Base-by-base conservation (phyloP, 768 basidiomycete species). In the Leucocoprinus birnbaumii region DNA sequence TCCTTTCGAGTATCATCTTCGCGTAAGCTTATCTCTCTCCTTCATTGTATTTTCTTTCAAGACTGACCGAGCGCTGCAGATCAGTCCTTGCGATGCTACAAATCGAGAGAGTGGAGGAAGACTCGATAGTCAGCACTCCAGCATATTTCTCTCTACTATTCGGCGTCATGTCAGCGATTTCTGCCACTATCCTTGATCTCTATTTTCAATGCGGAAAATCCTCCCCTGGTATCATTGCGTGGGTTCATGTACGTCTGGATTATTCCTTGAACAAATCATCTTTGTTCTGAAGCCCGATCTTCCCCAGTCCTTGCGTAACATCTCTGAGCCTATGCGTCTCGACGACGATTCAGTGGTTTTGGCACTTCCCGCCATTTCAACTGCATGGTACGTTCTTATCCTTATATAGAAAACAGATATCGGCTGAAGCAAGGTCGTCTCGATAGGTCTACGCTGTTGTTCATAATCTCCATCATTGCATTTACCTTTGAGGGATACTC, bases 181-280 rank as follows among this genome's bases (percentile, higher is more conserved):
- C 42, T 16, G 51, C 51, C 34, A 53, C 51, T 2, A 22, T 53
- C n/a, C n/a, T 53, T 19, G 51, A 53, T 21, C 43, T 53, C 8
- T 53, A 53, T 19, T 53, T 53, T 22, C 42, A 53, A 14, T 44
- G 42, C 41, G 51, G 51, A 53, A 53, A 45, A 31, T 53, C 26
- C 44, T 53, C 51, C 16, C 51, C 51, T 3, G 34, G 34, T 35
- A 53, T 35, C 21, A 24, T 53, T 19, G 18, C 51, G 24, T 53
- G 51, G 51, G 21, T 53, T 31, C 21, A 53, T 8, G 51, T 53
- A 9, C 11, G 42, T 34, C 31, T 31, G 11, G 31, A 37, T 3
- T 26, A 19, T 4, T 37, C 2, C n/a, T 35, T 37, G 1, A 18
- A n/a, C n/a, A n/a, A n/a, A 8, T 35, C 3, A 13, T 37, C 34